Conservation (phyloP, 495 filamentous ascomycete genomes). For the Tirmania nivea region DNA sequence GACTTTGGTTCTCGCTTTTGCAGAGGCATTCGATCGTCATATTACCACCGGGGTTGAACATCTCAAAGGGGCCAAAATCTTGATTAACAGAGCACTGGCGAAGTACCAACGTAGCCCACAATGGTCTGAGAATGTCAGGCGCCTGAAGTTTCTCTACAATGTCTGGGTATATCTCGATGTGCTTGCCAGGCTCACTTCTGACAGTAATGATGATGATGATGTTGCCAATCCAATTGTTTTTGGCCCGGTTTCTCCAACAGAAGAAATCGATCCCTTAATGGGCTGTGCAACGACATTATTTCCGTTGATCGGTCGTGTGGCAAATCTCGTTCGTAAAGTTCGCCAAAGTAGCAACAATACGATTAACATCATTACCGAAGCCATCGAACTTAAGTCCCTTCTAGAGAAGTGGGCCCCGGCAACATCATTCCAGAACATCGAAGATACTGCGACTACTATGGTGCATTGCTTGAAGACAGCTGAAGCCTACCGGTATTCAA, state of each 20-base stretch:
- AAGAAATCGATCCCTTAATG: constrained; percentile 54
- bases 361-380: constrained; percentile 38
- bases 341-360: constrained; percentile 36
- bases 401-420: constrained; percentile 46
- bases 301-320: constrained; percentile 48
- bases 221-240: constrained; percentile 17
- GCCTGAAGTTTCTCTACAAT: constrained; percentile 52
- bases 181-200: constrained; percentile 49
- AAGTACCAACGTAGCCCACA: constrained; percentile 14
- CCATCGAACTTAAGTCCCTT: constrained; percentile 38
- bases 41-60: constrained; percentile 56
- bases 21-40: constrained; percentile 58
- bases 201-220: constrained; percentile 33
- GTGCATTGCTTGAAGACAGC: constrained; percentile 50
- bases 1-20: constrained; percentile 50
- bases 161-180: constrained; percentile 72
- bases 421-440: constrained; percentile 31
- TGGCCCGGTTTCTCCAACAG: constrained; percentile 22
- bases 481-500: constrained; percentile 57
- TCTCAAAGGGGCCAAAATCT: constrained; percentile 43
- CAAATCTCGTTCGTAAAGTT: constrained; percentile 43
- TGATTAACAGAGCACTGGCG: constrained; percentile 39
- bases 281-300: constrained; percentile 53
- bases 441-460: constrained; percentile 43
- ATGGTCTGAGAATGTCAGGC: constrained; percentile 26